phyloP scores from a whole-genome alignment of 176 grass and related monocot genomes.

The Echinochloa phyllopogon region DNA sequence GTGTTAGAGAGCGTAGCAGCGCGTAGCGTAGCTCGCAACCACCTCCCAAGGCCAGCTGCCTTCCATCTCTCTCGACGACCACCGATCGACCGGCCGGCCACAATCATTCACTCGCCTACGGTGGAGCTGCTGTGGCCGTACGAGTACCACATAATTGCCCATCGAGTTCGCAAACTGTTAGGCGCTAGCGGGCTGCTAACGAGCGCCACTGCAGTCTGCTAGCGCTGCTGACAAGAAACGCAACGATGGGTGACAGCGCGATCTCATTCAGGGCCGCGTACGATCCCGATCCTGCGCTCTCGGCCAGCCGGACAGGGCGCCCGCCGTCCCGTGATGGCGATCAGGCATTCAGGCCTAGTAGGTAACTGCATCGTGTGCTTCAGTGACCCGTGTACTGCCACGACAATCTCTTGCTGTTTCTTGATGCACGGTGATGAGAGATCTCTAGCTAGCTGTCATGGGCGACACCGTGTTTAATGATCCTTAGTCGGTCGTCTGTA shows the following conservation, averaged over 20 bases:
- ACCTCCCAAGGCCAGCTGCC: neutral
- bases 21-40: neutral
- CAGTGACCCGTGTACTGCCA: neutral
- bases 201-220: neutral
- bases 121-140: conserved; percentile 32
- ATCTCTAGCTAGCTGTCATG: conserved; percentile 23
- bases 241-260: neutral
- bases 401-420: neutral
- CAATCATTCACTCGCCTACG: neutral
- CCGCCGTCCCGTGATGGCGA: conserved; percentile 18
- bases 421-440: neutral
- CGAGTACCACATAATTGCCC: conserved; percentile 29
- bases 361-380: neutral
- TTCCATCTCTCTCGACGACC: neutral
- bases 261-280: conserved; percentile 1
- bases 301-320: neutral
- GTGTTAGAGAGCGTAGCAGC: neutral
- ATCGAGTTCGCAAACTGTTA: neutral
- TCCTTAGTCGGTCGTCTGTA: neutral
- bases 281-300: neutral
- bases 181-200: neutral
- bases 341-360: neutral
- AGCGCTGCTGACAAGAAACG: conserved; percentile 1
- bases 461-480: conserved; percentile 10
- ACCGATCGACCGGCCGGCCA: too few relatives aligned